A percentile compares a stretch with the other conserved stretches of the same genome.
phyloP scores from a whole-genome alignment of 1,284 basidiomycete species.

The Apiotrichum mycotoxinovorans region DNA sequence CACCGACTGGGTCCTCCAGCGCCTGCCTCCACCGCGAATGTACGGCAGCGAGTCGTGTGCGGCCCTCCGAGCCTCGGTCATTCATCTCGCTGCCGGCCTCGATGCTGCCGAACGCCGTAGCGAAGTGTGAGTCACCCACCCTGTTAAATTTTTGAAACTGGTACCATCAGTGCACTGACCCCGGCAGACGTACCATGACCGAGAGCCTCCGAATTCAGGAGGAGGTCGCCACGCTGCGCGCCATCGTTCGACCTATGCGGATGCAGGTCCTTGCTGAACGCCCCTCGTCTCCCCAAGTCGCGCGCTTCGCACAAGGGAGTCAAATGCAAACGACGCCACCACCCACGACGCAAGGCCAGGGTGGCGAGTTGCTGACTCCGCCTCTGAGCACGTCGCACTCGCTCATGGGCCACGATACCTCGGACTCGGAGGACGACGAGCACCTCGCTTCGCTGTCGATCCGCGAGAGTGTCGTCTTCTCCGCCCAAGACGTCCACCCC shows the following conservation, averaged over 20 bases:
- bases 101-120: conserved; percentile 37
- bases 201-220: conserved; percentile 69
- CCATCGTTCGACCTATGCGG: conserved; percentile 69
- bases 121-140: conserved; percentile 29
- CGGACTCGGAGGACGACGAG: conserved; percentile 10
- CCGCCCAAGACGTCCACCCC: conserved; percentile 8
- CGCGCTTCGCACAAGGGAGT: conserved; percentile 1
- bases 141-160: fast-evolving
- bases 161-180: background rate
- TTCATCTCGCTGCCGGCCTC: conserved; percentile 33
- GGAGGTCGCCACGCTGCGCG: conserved; percentile 68
- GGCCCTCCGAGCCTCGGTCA: conserved; percentile 23
- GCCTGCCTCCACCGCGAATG: background rate
- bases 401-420: background rate
- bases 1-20: conserved; percentile 11
- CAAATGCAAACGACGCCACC: background rate
- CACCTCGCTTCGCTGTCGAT: conserved; percentile 10
- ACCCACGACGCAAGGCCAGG: background rate
- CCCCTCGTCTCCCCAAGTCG: conserved; percentile 9
- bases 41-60: conserved; percentile 3
- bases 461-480: conserved; percentile 25
- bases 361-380: conserved; percentile 7
- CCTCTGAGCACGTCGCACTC: conserved; percentile 6
- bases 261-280: conserved; percentile 54
- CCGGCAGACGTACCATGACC: conserved; percentile 53